Evolutionary conservation across 73 alveolate species (phyloP).

Genomic region (Paraurostyla sp.): DNA sequence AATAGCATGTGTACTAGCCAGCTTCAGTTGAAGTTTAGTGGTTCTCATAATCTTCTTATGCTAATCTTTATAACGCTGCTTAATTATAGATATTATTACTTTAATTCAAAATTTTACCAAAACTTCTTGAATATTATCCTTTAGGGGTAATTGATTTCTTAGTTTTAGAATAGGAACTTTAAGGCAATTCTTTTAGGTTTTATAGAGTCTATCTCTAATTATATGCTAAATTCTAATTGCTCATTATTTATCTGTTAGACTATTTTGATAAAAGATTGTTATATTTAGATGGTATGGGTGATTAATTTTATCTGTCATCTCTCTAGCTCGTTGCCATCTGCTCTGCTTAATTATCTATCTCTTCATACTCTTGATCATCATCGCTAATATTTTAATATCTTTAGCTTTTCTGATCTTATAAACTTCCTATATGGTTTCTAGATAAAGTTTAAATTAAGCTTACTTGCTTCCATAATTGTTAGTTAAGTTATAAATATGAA

Average conservation of each 20-base stretch:
- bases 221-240: neutral
- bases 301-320: too few species aligned
- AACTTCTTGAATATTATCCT: too few species aligned
- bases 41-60: neutral
- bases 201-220: neutral
- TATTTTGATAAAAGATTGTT: neutral
- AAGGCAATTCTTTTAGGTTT: too few species aligned
- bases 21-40: neutral
- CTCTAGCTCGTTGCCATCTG: too few species aligned
- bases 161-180: too few species aligned
- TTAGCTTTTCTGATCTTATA: neutral
- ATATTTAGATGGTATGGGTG: constrained; percentile 18
- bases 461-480: neutral
- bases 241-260: neutral
- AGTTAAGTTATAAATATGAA: neutral
- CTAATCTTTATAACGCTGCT: neutral
- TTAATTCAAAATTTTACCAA: too few species aligned
- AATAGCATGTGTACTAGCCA: neutral
- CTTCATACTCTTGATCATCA: neutral
- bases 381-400: neutral
- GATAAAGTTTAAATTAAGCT: neutral
- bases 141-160: too few species aligned
- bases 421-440: neutral
- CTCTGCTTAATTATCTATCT: neutral
- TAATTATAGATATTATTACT: too few species aligned